Conservation (phyloP, 1,139 yeast genomes). For the Nematodospora anomalae region DNA sequence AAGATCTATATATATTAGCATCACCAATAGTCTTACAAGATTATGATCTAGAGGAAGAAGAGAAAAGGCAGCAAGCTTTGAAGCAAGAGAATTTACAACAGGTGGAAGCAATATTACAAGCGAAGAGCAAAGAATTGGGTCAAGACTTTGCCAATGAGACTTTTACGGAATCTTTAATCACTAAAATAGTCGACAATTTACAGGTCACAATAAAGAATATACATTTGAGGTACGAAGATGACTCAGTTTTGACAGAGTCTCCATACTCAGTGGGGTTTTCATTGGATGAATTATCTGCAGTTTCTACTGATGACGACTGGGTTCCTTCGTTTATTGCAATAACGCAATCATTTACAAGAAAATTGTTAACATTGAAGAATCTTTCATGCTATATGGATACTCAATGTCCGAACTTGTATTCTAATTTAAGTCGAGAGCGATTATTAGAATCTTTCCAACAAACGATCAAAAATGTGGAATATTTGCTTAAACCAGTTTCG, state of each 20-base stretch:
- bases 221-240: conserved; percentile 90
- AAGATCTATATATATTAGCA: conserved; percentile 83
- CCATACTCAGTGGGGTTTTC: conserved; percentile 87
- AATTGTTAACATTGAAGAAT: conserved; percentile 72
- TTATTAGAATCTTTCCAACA: conserved; percentile 41
- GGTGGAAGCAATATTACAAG: conserved; percentile 58
- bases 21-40: conserved; percentile 59
- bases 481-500: conserved; percentile 80
- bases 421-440: conserved; percentile 40
- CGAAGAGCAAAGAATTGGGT: conserved; percentile 39
- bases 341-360: conserved; percentile 67
- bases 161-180: conserved; percentile 82
- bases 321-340: conserved; percentile 79
- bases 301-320: conserved; percentile 87
- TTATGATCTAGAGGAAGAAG: conserved; percentile 67
- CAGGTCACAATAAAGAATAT: conserved; percentile 93
- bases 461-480: conserved; percentile 48
- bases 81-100: conserved; percentile 69
- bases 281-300: conserved; percentile 84
- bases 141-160: conserved; percentile 61
- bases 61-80: conserved; percentile 58
- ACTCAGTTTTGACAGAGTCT: conserved; percentile 57
- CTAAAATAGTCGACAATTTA: conserved; percentile 88
- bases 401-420: conserved; percentile 49
- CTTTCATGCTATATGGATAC: conserved; percentile 88